Base-by-base conservation (phyloP, 2,329 filamentous ascomycete species). In the Chaetomium sp. region DNA sequence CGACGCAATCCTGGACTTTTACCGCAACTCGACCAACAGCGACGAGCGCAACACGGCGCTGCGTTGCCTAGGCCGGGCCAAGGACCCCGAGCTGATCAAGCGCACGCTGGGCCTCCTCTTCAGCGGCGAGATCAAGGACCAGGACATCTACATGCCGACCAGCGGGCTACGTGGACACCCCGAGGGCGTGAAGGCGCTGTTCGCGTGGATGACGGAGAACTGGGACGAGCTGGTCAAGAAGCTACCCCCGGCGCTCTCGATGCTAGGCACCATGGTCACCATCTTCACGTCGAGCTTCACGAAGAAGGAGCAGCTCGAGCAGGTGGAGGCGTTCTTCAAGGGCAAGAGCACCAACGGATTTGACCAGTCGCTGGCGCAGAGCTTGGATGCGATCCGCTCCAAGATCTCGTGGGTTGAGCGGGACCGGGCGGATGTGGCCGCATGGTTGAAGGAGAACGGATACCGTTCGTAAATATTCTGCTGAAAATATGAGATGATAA, bases 41-140 rank as follows among this genome's bases (percentile, higher is more conserved):
- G 91, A 95, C 66, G 91, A 96, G 76, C 89, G 91, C 68, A 96
- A 96, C 72, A 92, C 89, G 10, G 91, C 91, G 1, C 81, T 97
- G 57, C 89, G 91, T 65, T 83, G 81, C 36, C 80, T 97, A 27
- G 92, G 92, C 50, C 84, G 90, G 50, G 85, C 89, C 47, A 86
- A 86, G 68, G 80, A 88, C 55, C 85, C 89, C 1, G 83, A 86
- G 62, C 81, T 96, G 49, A 92, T 96, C 69, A 76, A 94, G 75
- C 83, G 84, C 59, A 92, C 91, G 3, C 79, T 97, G 11, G 80
- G 77, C 35, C 77, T 96, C 60, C 79, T 91, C 36, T 79, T 91
- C 55, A 84, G 84, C 69, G 83, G 86, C 59, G 87, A 95, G 63
- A 87, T 96, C 72, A 95, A 95, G 77, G 90, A 88, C 61, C 92